These are phyloP conservation scores for Solanum etuberosum DNA, from an alignment of 257 asterid genomes.

Conservation along the genomic window DNA sequence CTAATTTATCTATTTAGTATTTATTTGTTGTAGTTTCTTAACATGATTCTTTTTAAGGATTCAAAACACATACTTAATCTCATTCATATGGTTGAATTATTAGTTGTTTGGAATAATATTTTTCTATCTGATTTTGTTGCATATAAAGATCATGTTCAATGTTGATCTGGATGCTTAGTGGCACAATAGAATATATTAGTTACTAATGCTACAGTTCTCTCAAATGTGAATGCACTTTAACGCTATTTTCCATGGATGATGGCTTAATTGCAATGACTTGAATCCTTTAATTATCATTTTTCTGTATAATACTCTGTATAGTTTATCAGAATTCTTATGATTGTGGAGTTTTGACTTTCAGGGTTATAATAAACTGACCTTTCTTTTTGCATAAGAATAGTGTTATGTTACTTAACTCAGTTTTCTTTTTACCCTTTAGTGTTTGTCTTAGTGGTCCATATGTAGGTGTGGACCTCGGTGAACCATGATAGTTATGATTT, in stretches of 20 bases:
- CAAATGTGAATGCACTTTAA: constrained; percentile 2
- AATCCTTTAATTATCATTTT: neutral
- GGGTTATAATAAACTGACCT: constrained; percentile 10
- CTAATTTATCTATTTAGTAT: neutral
- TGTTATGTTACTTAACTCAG: neutral
- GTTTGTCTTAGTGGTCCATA: neutral
- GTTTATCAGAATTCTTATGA: constrained; percentile 19
- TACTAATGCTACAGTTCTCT: neutral
- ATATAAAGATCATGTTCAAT: neutral
- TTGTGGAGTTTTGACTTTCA: constrained; percentile 6
- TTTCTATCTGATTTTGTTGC: constrained; percentile 10
- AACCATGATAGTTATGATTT: too few relatives aligned
- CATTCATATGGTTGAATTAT: neutral
- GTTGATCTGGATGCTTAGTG: constrained; percentile 5
- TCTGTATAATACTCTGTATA: constrained; percentile 22
- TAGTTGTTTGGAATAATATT: neutral
- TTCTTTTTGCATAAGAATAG: neutral
- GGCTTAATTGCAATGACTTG: constrained; percentile 1
- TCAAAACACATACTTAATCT: neutral
- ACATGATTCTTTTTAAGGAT: neutral
- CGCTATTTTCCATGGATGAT: constrained; percentile 5
- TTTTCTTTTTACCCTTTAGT: neutral
- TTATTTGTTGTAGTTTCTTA: neutral
- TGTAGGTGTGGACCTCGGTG: neutral
- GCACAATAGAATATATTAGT: neutral